Conservation (phyloP, 2,329 filamentous ascomycete species). For the Alternaria conjuncta region DNA sequence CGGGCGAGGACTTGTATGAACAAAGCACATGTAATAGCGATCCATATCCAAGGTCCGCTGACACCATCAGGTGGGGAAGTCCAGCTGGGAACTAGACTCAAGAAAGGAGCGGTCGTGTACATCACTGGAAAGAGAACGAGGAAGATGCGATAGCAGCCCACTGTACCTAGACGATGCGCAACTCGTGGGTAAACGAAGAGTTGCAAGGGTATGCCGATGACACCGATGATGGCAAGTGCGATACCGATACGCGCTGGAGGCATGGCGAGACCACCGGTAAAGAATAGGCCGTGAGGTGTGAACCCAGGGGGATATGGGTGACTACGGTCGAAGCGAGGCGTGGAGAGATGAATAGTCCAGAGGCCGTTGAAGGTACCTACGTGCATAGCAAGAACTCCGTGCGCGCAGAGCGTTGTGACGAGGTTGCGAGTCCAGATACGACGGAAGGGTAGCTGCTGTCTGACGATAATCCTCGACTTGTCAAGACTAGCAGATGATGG, state of each 20-base stretch:
- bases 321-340: conserved; percentile 50
- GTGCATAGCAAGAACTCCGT: conserved; percentile 56
- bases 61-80: conserved; percentile 49
- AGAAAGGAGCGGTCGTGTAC: conserved; percentile 53
- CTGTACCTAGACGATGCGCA: conserved; percentile 51
- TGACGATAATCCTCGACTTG: conserved; percentile 14
- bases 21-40: conserved; percentile 50
- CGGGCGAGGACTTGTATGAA: conserved; percentile 55
- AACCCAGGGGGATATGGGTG: conserved; percentile 42
- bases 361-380: conserved; percentile 58
- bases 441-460: conserved; percentile 52
- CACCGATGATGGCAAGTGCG: conserved; percentile 56
- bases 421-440: conserved; percentile 57
- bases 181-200: conserved; percentile 55
- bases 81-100: conserved; percentile 52
- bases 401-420: conserved; percentile 52
- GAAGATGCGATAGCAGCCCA: conserved; percentile 50
- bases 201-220: conserved; percentile 56
- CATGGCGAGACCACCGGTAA: conserved; percentile 57
- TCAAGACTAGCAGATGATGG: conserved; percentile 9
- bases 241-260: conserved; percentile 56
- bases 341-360: conserved; percentile 59
- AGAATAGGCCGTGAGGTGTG: conserved; percentile 51
- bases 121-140: conserved; percentile 54
- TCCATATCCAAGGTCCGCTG: conserved; percentile 52